Evolutionary conservation across 768 basidiomycete species (phyloP).

Genomic region (Tricholoma terreum): DNA sequence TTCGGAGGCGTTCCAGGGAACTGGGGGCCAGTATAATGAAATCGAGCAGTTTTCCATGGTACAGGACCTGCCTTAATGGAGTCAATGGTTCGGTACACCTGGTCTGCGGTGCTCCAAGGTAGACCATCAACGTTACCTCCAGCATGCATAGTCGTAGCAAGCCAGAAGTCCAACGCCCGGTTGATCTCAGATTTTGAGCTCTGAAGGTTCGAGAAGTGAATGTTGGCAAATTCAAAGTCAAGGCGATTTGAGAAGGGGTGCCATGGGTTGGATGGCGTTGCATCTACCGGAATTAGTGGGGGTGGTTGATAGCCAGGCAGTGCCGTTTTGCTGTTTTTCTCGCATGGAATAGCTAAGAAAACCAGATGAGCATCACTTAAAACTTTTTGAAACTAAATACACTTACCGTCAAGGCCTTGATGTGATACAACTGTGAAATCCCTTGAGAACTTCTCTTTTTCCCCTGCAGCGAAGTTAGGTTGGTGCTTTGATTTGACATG

Average conservation of each 20-base stretch:
- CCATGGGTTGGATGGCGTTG: no score
- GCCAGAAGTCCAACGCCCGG: no score
- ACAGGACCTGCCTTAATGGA: background rate
- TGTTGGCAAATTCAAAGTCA: background rate
- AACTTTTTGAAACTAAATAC: background rate
- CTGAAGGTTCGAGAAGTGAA: background rate
- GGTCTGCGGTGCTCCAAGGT: background rate
- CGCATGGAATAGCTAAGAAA: background rate
- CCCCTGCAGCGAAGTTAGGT: background rate
- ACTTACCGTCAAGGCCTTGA: background rate
- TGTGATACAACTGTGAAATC: background rate
- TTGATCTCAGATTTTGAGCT: background rate
- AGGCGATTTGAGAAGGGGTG: background rate
- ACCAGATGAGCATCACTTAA: background rate
- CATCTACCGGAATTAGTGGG: background rate
- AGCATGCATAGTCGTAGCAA: background rate
- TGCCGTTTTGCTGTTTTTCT: background rate
- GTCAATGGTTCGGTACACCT: background rate
- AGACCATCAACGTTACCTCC: background rate
- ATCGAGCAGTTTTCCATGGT: background rate
- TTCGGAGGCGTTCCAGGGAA: background rate
- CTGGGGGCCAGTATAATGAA: background rate
- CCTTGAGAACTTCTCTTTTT: background rate
- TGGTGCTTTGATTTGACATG: no score
- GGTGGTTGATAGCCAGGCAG: background rate